Percentiles rank a stretch among this genome's conserved stretches.
Evolutionary conservation across 73 alveolate genomes (phyloP).

Genomic region (Tetrahymena malaccensis): DNA sequence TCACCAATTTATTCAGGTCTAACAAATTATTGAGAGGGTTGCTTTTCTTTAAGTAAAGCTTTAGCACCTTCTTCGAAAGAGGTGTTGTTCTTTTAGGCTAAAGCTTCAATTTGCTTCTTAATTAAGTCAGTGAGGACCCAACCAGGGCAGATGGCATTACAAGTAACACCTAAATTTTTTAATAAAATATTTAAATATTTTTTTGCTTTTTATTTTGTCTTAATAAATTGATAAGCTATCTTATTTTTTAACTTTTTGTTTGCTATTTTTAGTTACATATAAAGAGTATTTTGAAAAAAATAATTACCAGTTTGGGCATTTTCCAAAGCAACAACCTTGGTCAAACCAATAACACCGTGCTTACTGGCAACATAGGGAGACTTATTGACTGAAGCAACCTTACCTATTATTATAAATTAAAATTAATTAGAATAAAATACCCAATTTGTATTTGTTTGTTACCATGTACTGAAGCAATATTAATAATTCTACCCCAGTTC

Average conservation of each 20-base stretch:
- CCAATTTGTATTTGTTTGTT: not conserved
- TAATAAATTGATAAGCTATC: not conserved
- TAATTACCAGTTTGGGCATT: slow-evolving; percentile 15
- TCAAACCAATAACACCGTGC: slow-evolving; percentile 45
- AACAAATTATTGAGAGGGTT: slow-evolving; percentile 24
- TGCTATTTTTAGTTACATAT: not conserved
- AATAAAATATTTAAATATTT: not conserved
- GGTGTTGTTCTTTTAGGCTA: slow-evolving; percentile 7
- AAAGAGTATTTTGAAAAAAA: not conserved
- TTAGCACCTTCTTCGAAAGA: slow-evolving; percentile 31
- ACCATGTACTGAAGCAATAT: slow-evolving; percentile 45
- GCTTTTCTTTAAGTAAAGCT: slow-evolving; percentile 27
- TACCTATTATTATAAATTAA: not conserved
- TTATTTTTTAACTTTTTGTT: not conserved
- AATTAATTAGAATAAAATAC: not conserved
- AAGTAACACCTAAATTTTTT: not conserved
- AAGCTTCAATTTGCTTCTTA: slow-evolving; percentile 14
- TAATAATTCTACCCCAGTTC: slow-evolving; percentile 44
- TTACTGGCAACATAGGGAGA: slow-evolving; percentile 45
- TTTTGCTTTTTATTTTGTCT: not conserved
- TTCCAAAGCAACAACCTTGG: slow-evolving; percentile 44
- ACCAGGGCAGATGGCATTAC: slow-evolving; percentile 49
- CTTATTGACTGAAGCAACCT: slow-evolving; percentile 42
- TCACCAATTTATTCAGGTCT: slow-evolving; percentile 40
- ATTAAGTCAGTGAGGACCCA: slow-evolving; percentile 40